Evolutionary conservation across 352 stramenopile species (phyloP), one percentile per base, ranked within the genome.

Genomic region (Globisporangium perplexum): DNA sequence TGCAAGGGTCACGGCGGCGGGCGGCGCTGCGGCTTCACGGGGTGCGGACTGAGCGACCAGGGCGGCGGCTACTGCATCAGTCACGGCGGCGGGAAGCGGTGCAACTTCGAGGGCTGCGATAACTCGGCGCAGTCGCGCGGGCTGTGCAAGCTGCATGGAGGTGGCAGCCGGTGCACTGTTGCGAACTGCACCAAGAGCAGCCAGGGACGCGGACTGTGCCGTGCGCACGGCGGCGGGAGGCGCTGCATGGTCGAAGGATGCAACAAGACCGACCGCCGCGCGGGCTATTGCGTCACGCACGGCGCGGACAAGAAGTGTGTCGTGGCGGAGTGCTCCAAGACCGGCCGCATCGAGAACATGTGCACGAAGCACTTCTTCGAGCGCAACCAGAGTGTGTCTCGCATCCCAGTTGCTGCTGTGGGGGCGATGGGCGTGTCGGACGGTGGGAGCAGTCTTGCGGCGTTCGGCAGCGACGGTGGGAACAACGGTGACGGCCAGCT

Each of bases 281-380:
- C 77, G 8, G 81, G 81, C 6, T 90, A 84, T 63, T 91, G 81
- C 36, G 78, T 90, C 28, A 89, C 82, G 1, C 84, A 94, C 59
- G 84, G 84, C 42, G 84, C 82, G 33, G 83, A 90, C 62, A 85
- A 86, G 55, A 90, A 90, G 55, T 94, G 84, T 57, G 63, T 82
- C 54, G 71, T 93, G 26, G 63, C 69, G 7, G 83, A 90, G 63
- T 95, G 84, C 61, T 86, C 75, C 22, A 90, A 90, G 68, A 91
- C 81, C 8, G 83, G 81, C 23, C 80, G 83, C 49, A 91, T 91
- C 55, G 78, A 91, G 59, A 75, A 69, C 50, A 81, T 91, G 72
- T 91, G 81, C 47, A 89, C 81, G 10, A 91, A 91, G 64, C 81
- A 91, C 67, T 91, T 89, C 65, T 91, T 89, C 53, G 81, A 90